Evolutionary conservation across 441 rosid species (phyloP), one percentile per base, ranked within the genome.

Genomic region (Brassica balearica): DNA sequence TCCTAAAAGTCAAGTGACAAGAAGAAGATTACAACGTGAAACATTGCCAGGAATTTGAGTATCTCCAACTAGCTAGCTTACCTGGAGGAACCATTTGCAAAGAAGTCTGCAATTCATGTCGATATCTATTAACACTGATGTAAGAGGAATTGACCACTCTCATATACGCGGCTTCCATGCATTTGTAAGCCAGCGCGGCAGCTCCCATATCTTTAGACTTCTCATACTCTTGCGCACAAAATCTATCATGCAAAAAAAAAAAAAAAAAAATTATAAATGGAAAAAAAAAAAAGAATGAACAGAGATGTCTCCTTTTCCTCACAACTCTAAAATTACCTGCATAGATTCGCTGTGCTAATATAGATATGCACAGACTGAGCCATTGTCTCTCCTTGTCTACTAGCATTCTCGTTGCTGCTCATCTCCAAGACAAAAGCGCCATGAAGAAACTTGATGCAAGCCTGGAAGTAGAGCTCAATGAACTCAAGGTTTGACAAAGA

Each of bases 131-230:
- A 62, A 92, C 97, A 78, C 73, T 72, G 74, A 77, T 65, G 83
- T 91, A 84, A 10, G 92, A 88, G 69, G 87, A 83, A 86, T 90
- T 87, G 70, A 94, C 85, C 38, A 94, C 99, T 82, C 95, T 92
- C 96, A 96, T 84, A 84, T 88, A 88, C 17, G 99, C 98, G 74
- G 86, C 93, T 87, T 96, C 98, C 87, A 84, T 88, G 85, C 97
- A 94, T 76, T 96, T 96, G 91, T 96, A 96, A 80, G 98, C 97
- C 85, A 96, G 84, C 62, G 98, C 90, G 84, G 99, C 97, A 76
- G 94, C 85, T 74, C 95, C 98, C 95, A 86, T 87, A 67, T 94
- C 95, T 86, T 89, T 92, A 67, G 83, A 84, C 85, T 88, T 96
- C 96, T 96, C 99, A 71, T 88, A 96, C 78, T 96, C 99, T 66